A percentile compares a stretch with the other conserved stretches of the same genome.
Evolutionary conservation across 345 rosid genomes (phyloP).

Genomic region (Turnera subulata): DNA sequence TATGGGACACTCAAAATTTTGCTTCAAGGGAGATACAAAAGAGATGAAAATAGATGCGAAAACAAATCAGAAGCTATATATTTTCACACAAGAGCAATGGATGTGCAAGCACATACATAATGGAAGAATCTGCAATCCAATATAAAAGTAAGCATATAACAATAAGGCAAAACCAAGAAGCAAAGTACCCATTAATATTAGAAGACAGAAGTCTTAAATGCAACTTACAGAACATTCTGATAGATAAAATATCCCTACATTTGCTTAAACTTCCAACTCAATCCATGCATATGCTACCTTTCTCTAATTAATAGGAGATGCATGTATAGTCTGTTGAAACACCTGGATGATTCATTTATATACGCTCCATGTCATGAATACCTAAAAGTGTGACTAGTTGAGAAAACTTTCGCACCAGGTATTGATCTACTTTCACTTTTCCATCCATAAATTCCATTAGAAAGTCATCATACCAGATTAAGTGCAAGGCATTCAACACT

Average conservation of each 20-base stretch:
- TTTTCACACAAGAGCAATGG: too few species aligned
- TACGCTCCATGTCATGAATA: not conserved
- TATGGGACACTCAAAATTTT: constrained; percentile 1
- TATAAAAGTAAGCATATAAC: not conserved
- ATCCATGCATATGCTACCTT: not conserved
- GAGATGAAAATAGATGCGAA: too few species aligned
- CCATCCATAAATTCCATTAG: constrained; percentile 1
- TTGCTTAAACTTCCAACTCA: not conserved
- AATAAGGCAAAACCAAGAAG: too few species aligned
- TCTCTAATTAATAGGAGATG: not conserved
- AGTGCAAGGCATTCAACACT: too few species aligned
- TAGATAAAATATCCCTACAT: not conserved
- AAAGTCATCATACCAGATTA: too few species aligned
- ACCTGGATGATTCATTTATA: not conserved
- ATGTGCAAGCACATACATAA: constrained; percentile 1
- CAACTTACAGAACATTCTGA: too few species aligned
- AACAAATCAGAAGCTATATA: too few species aligned
- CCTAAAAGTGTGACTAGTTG: not conserved
- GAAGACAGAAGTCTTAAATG: too few species aligned
- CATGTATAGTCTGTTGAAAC: not conserved
- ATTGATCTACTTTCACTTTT: constrained; percentile 9
- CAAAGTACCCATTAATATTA: too few species aligned
- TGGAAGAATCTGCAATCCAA: not conserved
- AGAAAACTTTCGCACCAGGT: constrained; percentile 18
- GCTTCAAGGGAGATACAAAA: not conserved